Base-by-base conservation (phyloP, 805 yeast species). In the Metschnikowia lachancei region DNA sequence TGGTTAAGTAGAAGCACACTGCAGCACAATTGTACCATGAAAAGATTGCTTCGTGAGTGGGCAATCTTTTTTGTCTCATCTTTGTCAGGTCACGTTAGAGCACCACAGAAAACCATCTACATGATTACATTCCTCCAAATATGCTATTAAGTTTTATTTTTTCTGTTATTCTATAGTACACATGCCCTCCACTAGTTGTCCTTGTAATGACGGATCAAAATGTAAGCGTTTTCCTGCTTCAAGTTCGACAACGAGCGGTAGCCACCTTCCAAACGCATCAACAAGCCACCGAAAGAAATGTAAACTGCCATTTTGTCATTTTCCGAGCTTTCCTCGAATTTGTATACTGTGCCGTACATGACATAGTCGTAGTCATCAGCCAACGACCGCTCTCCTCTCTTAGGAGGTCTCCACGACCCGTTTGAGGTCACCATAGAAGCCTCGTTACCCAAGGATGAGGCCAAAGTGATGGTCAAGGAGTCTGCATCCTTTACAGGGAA, bases 301-400 rank as follows among this genome's bases (percentile, higher is more conserved):
- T 89, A 94, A 19, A 92, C 96, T 17, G 95, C 83, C 68, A 89
- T 85, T 54, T 73, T 74, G 60, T 83, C 87, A 54, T 80, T 80
- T 36, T 76, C 74, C 33, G 66, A 62, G 52, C 84, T 80, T 70
- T 94, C 99, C 65, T 92, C 97, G 63, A 94, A 94, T 66, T 92
- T 91, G 75, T 94, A 94, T 38, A 94, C 95, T 6, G 96, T 90
- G 45, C 99, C 99, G 65, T 91, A 83, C 98, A 94, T 92, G 55
- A 94, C 98, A 60, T 94, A 94, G 66, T 92, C 98, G 72, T 90
- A 92, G 63, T 94, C 98, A 65, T 92, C 97, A 55, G 97, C 96
- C 59, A 92, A 76, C 5, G 95, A 80, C 61, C 85, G 80, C 56
- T 90, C 96, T 49, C 84, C 87, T 11, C 86, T 78, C 66, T 79